Evolutionary conservation across 345 rosid species (phyloP).

Genomic region (Angophora floribunda): DNA sequence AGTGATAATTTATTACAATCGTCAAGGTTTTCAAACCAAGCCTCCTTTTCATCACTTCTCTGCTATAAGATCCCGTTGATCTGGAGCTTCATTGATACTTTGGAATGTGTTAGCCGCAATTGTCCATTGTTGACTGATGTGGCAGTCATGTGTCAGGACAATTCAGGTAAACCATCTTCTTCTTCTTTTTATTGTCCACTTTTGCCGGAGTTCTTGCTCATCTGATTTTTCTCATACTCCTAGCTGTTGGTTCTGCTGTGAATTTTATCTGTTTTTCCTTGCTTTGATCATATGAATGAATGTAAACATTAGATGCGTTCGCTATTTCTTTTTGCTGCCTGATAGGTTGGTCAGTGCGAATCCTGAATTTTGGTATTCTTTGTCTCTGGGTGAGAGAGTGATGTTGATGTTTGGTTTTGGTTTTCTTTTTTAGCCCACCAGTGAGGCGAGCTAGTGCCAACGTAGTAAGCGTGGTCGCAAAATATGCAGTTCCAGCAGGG

Average conservation of each 20-base stretch:
- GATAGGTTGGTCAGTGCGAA: neutral
- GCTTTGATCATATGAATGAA: neutral
- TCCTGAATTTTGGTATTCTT: neutral
- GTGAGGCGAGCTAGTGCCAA: constrained; percentile 98
- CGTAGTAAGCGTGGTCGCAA: constrained; percentile 89
- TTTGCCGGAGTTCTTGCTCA: neutral
- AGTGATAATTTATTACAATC: neutral
- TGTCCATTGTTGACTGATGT: neutral
- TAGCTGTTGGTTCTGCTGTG: neutral
- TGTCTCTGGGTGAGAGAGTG: neutral
- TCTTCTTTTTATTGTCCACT: neutral
- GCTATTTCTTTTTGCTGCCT: neutral
- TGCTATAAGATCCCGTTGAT: neutral
- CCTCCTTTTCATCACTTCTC: neutral
- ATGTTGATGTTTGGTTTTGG: neutral
- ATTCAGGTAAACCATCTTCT: neutral
- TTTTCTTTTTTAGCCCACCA: constrained; percentile 44
- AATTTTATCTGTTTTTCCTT: neutral
- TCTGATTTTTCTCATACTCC: neutral
- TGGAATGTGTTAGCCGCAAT: neutral
- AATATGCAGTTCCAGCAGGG: constrained; percentile 91
- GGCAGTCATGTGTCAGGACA: neutral
- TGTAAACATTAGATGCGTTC: neutral
- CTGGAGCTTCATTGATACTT: neutral
- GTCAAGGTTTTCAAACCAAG: neutral